Evolutionary conservation across 148 eudicot genomes (phyloP).

Genomic region (Polygonum aviculare): DNA sequence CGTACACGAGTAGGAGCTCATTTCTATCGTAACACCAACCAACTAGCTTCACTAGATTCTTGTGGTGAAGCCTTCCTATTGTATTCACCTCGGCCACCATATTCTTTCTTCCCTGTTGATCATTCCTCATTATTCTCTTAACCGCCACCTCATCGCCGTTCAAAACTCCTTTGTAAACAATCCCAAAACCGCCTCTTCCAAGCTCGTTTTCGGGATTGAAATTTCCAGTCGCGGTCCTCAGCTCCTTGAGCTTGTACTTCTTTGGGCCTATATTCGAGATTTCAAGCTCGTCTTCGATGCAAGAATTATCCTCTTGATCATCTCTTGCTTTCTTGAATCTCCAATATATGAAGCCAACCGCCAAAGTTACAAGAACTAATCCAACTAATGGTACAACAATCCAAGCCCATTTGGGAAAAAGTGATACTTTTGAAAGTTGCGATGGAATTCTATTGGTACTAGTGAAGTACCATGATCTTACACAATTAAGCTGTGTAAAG

Average conservation of each 20-base stretch:
- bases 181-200: slow-evolving; percentile 31
- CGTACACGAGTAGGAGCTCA: slow-evolving; percentile 35
- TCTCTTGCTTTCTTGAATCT: slow-evolving; percentile 11
- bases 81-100: slow-evolving; percentile 35
- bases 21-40: slow-evolving; percentile 39
- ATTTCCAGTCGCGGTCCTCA: slow-evolving; percentile 24
- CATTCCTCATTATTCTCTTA: slow-evolving; percentile 26
- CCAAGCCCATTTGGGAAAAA: slow-evolving; percentile 10
- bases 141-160: slow-evolving; percentile 25
- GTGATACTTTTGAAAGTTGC: too few relatives aligned
- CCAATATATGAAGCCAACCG: slow-evolving; percentile 8
- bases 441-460: neutral
- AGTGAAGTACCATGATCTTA: slow-evolving; percentile 24
- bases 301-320: slow-evolving; percentile 30
- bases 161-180: slow-evolving; percentile 24
- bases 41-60: slow-evolving; percentile 29
- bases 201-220: slow-evolving; percentile 23
- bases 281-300: neutral
- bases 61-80: slow-evolving; percentile 37
- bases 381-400: neutral
- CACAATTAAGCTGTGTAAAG: slow-evolving; percentile 23
- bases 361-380: neutral
- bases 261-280: slow-evolving; percentile 22
- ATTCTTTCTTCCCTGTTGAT: slow-evolving; percentile 31
- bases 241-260: slow-evolving; percentile 24